Percentiles rank a stretch among this genome's conserved stretches.
Evolutionary conservation across 2,329 filamentous ascomycete genomes (phyloP).

Genomic region (Ceratocystis eucalypticola): DNA sequence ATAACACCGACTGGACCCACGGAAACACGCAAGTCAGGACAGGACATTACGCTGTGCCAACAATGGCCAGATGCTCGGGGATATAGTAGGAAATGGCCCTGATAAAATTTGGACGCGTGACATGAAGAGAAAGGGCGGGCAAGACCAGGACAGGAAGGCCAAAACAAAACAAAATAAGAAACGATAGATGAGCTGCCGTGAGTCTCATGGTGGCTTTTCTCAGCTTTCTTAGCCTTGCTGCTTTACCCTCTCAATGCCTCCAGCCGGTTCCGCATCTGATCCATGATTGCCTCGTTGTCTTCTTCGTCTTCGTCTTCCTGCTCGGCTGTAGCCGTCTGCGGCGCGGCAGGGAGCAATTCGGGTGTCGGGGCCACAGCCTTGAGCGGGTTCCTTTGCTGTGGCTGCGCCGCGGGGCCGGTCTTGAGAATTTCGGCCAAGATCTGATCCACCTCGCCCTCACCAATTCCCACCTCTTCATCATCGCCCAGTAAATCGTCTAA

Average conservation of each 20-base stretch:
- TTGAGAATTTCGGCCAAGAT: slow-evolving; percentile 82
- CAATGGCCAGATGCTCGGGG: background rate
- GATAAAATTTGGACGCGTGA: background rate
- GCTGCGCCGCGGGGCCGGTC: slow-evolving; percentile 52
- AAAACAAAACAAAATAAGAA: background rate
- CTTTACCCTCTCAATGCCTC: slow-evolving; percentile 79
- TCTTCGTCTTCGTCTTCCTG: slow-evolving; percentile 62
- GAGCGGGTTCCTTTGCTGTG: slow-evolving; percentile 35
- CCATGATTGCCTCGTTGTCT: slow-evolving; percentile 78
- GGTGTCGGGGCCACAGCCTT: slow-evolving; percentile 44
- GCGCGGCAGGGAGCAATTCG: slow-evolving; percentile 38
- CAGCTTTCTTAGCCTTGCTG: background rate
- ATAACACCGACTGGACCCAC: background rate
- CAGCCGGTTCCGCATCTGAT: slow-evolving; percentile 83
- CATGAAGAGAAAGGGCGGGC: background rate
- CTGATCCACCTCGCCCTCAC: slow-evolving; percentile 75
- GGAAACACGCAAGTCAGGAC: background rate
- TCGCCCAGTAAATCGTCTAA: slow-evolving; percentile 56
- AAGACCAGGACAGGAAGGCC: background rate
- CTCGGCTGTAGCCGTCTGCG: slow-evolving; percentile 36
- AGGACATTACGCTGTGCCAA: background rate
- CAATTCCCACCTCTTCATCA: slow-evolving; percentile 32
- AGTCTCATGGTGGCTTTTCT: background rate
- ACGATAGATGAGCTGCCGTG: background rate
- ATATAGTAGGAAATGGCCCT: background rate